phyloP scores from a whole-genome alignment of 441 rosid genomes.

The Adansonia gregorii region DNA sequence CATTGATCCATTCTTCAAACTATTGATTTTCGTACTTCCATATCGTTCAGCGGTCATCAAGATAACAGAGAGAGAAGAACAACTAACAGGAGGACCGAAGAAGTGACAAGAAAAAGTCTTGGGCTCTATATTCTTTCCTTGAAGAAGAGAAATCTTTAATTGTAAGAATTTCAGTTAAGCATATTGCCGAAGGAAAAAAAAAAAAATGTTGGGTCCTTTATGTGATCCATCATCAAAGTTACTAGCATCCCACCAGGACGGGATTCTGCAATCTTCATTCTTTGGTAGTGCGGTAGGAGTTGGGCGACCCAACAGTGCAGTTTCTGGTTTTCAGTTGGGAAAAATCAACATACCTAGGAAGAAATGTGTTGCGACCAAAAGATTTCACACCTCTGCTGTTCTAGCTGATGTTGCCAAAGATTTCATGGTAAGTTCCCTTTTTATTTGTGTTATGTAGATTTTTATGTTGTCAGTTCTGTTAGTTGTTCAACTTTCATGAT shows the following conservation, averaged over 20 bases:
- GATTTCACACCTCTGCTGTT: slow-evolving; percentile 39
- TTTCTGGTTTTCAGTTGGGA: slow-evolving; percentile 33
- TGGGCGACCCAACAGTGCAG: slow-evolving; percentile 24
- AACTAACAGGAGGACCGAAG: neutral
- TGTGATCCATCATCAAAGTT: slow-evolving; percentile 28
- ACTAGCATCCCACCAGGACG: slow-evolving; percentile 33
- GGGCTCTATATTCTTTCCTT: slow-evolving; percentile 8
- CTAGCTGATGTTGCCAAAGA: slow-evolving; percentile 63
- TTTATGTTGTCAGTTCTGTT: neutral
- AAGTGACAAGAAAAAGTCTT: slow-evolving; percentile 18
- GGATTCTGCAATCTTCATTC: slow-evolving; percentile 39
- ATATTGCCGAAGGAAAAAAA: neutral
- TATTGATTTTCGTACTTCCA: neutral
- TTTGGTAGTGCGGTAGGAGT: slow-evolving; percentile 32
- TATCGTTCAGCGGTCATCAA: slow-evolving; percentile 14
- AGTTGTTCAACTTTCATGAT: neutral
- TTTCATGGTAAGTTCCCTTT: slow-evolving; percentile 41
- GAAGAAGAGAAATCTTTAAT: slow-evolving; percentile 6
- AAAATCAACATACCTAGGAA: slow-evolving; percentile 30
- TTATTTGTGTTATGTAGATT: neutral
- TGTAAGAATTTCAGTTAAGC: neutral
- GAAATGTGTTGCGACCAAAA: slow-evolving; percentile 30
- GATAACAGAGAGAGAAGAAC: slow-evolving; percentile 23
- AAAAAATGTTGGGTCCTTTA: slow-evolving; percentile 23
- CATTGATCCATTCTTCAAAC: neutral